Base-by-base conservation (phyloP, 1,139 yeast species). In the Candida dubliniensis region DNA sequence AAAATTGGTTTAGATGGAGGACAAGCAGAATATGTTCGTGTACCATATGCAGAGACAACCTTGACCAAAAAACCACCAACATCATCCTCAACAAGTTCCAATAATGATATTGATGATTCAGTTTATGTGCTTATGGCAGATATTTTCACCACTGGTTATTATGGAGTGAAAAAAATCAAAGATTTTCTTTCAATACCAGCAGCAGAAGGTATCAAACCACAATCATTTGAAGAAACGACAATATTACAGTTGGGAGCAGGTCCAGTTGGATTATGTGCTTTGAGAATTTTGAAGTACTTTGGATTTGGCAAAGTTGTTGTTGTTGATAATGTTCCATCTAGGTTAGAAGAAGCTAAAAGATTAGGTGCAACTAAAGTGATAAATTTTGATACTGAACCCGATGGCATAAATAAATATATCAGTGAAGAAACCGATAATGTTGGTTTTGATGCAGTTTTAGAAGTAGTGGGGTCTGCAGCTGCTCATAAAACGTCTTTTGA, bases 61-160 rank as follows among this genome's bases (percentile, higher is more conserved):
- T 61, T 81, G 52, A 66, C 71, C 41, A 69, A 66, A 34, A 66
- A 67, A 47, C 82, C 81, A 4, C 30, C 30, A 4, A 48, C 57
- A 10, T 45, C 46, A n/a, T 26, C 29, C 10, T 26, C 29, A 3
- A 10, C 30, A 10, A 10, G 4, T 27, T 27, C 15, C 12, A 51
- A 51, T n/a, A 53, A 42, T 8, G 53, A 43, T 8, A 54, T 66
- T 30, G 70, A 73, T 48, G 81, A 77, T 50, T 62, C 74, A 2
- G 70, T 77, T 8, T 75, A 81, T 38, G 76, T 81, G 7, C 59
- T 82, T 50, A 78, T 82, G 84, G 82, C 85, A 8, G 87, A 82
- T 59, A 82, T 82, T 44, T 82, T 82, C 59, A 79, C 82, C 32
- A 82, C 87, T 1, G 87, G 85, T 0, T 81, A 77, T 59, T 78